A percentile compares a stretch with the other conserved stretches of the same genome.
These are phyloP conservation scores for Nitzschia sp. DNA, from an alignment of 108 stramenopile genomes.

Conservation along the genomic window DNA sequence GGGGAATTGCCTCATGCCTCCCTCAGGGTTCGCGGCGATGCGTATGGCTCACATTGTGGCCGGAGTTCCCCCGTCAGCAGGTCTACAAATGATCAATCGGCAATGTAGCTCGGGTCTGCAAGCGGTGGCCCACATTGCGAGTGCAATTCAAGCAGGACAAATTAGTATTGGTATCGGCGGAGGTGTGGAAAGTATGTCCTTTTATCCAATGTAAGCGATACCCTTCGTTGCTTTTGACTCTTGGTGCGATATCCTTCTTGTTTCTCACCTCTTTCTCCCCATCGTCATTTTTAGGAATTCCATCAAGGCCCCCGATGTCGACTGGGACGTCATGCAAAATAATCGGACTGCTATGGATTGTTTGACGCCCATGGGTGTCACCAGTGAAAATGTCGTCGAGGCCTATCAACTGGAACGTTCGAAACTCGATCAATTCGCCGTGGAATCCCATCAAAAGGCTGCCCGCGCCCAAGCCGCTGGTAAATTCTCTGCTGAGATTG, in stretches of 20 bases:
- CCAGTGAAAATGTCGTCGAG: slow-evolving; percentile 91
- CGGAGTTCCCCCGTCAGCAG: slow-evolving; percentile 75
- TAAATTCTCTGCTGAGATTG: slow-evolving; percentile 88
- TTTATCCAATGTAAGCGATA: slow-evolving; percentile 55
- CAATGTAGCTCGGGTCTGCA: slow-evolving; percentile 96
- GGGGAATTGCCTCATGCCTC: slow-evolving; percentile 91
- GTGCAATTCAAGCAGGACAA: slow-evolving; percentile 70
- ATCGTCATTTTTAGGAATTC: slow-evolving; percentile 12
- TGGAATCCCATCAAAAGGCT: slow-evolving; percentile 85
- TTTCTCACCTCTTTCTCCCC: neutral
- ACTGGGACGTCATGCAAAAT: slow-evolving; percentile 65
- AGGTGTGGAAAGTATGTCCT: slow-evolving; percentile 93
- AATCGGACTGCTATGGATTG: slow-evolving; percentile 78
- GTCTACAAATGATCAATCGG: slow-evolving; percentile 69
- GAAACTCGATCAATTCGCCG: slow-evolving; percentile 87
- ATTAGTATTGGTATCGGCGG: slow-evolving; percentile 90
- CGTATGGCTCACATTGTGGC: slow-evolving; percentile 91
- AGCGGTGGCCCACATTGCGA: slow-evolving; percentile 89
- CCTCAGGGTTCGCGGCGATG: slow-evolving; percentile 83
- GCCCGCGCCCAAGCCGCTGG: slow-evolving; percentile 70
- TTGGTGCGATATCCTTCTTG: neutral
- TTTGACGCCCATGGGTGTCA: slow-evolving; percentile 95
- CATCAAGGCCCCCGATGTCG: slow-evolving; percentile 66
- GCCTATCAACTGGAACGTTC: slow-evolving; percentile 69
- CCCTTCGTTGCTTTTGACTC: neutral